phyloP scores from a whole-genome alignment of 164 flowering plant species.

The Magnolia changhungtana region DNA sequence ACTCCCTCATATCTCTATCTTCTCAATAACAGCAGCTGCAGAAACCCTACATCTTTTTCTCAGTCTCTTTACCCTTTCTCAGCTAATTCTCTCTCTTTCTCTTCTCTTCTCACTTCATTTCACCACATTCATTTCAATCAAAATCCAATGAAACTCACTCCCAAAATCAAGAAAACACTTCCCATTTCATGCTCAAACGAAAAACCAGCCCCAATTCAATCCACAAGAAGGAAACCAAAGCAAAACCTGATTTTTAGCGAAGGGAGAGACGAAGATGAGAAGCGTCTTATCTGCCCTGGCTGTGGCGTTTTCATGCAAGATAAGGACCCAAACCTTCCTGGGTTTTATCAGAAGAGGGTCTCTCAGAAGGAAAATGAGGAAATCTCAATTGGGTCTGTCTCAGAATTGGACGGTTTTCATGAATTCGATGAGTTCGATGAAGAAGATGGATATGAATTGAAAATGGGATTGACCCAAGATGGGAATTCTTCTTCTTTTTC shows the following conservation, averaged over 20 bases:
- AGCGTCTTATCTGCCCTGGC: slow-evolving; percentile 82
- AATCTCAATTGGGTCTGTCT: slow-evolving; percentile 4
- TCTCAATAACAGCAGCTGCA: slow-evolving; percentile 1
- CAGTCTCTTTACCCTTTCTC: not conserved
- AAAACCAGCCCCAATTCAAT: slow-evolving; percentile 15
- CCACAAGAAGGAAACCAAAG: slow-evolving; percentile 20
- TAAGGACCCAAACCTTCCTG: slow-evolving; percentile 74
- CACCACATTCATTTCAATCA: not conserved
- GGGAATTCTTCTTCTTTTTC: not conserved
- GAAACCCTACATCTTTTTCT: not conserved
- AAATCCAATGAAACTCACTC: not conserved
- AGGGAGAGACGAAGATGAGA: slow-evolving; percentile 83
- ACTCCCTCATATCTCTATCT: not conserved
- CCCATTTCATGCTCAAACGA: slow-evolving; percentile 7
- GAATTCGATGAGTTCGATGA: slow-evolving; percentile 21
- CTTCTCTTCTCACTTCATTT: not conserved
- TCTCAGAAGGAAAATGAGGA: slow-evolving; percentile 7
- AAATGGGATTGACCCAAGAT: slow-evolving; percentile 5
- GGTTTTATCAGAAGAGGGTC: slow-evolving; percentile 59
- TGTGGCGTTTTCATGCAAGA: slow-evolving; percentile 97
- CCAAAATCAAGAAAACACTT: not conserved
- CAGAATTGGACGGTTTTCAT: slow-evolving; percentile 22
- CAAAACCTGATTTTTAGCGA: slow-evolving; percentile 55
- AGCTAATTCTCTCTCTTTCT: not conserved
- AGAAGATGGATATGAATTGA: slow-evolving; percentile 20